Evolutionary conservation across 768 basidiomycete species (phyloP), one percentile per base, ranked within the genome.

Genomic region (Pleurotus salmoneostramineus): DNA sequence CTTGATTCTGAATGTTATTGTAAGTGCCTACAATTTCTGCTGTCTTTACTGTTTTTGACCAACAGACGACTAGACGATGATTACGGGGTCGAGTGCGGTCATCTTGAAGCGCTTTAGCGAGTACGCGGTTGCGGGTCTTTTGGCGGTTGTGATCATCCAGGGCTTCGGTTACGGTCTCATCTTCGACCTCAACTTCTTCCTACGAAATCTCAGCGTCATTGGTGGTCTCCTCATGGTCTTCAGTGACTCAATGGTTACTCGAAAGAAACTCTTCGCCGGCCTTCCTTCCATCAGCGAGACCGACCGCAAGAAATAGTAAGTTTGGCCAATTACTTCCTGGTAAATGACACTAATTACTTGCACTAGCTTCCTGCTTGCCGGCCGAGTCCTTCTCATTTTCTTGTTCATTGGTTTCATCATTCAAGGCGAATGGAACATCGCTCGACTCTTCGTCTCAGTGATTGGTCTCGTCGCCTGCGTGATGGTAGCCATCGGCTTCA

Each of bases 141-240:
- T 98, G 56, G 80, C 77, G 50, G 97, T 98, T 50, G 95, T 99
- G 57, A 74, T 98, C 65, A 85, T 95, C 46, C 97, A 99, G 74
- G 96, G 96, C 46, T 91, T 99, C 64, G 97, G 97, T 64, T 99
- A 99, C 68, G 97, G 97, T 35, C 91, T 99, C 71, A 96, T 99
- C 68, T 99, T 99, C 73, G 97, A 98, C 81, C 82, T 98, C 71
- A 98, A 92, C 77, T 99, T 99, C 83, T 99, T 99, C 93, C 89
- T 98, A 46, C 95, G 97, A 71, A 99, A 98, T 75, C 82, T 99
- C 57, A 91, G 89, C 61, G 97, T 99, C 69, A 94, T 98, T 61
- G 97, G 97, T 56, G 97, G 97, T 56, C 85, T 99, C 47, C 88
- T 99, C 74, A 99, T 99, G 97, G 95, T 98, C 27, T 95, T 99